These are phyloP conservation scores for Crassisporium funariophilum DNA, from an alignment of 768 basidiomycete species.

Conservation along the genomic window DNA sequence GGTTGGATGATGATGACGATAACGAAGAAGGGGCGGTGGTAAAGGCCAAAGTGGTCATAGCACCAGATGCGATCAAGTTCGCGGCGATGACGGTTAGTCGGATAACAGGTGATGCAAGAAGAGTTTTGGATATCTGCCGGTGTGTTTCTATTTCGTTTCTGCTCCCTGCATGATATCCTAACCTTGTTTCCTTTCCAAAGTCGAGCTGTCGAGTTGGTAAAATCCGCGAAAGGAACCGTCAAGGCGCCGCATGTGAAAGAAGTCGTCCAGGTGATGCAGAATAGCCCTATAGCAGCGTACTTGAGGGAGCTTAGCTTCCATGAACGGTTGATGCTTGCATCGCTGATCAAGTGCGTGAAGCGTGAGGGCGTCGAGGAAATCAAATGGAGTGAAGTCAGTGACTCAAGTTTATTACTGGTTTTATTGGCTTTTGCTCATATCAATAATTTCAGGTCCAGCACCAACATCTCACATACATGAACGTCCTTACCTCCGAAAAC, in stretches of 20 bases:
- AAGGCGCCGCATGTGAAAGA: constrained; percentile 71
- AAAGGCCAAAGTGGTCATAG: constrained; percentile 45
- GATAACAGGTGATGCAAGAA: constrained; percentile 92
- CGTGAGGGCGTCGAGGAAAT: constrained; percentile 88
- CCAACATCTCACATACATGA: constrained; percentile 74
- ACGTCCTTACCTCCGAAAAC: constrained; percentile 58
- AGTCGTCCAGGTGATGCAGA: constrained; percentile 86
- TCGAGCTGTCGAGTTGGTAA: constrained; percentile 82
- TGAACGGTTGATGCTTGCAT: constrained; percentile 85
- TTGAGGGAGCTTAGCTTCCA: constrained; percentile 83
- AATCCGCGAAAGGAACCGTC: constrained; percentile 51
- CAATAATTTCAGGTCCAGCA: constrained; percentile 55
- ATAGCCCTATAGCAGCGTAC: constrained; percentile 86
- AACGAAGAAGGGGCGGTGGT: constrained; percentile 33
- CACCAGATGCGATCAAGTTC: constrained; percentile 75
- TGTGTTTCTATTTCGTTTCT: constrained; percentile 29
- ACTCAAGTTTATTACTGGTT: neutral
- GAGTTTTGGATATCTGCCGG: constrained; percentile 93
- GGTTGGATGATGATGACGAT: constrained; percentile 48
- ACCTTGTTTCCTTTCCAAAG: constrained; percentile 34
- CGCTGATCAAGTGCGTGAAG: constrained; percentile 79
- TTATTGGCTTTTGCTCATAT: neutral
- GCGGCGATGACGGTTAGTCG: constrained; percentile 71
- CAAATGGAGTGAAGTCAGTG: constrained; percentile 74
- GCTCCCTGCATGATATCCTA: neutral